phyloP scores from a whole-genome alignment of 2,329 filamentous ascomycete genomes.

The Pseudopyrenochaeta lycopersici region DNA sequence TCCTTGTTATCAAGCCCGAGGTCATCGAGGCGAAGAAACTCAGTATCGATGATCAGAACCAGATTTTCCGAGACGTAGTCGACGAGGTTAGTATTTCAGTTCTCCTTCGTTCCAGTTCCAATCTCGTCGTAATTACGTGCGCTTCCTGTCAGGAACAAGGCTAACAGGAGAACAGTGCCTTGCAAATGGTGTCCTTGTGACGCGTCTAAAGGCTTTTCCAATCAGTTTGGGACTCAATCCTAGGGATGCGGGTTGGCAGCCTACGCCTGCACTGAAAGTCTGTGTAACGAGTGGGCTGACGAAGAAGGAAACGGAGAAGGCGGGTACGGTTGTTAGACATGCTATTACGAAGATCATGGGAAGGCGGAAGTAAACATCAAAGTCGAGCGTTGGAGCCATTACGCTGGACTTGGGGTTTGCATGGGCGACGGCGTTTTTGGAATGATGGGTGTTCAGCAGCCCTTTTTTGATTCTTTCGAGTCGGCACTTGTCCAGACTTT shows the following conservation, averaged over 20 bases:
- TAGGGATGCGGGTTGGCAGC: slow-evolving; percentile 72
- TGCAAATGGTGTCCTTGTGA: slow-evolving; percentile 88
- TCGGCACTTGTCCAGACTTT: neutral
- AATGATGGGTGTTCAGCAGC: neutral
- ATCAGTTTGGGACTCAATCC: slow-evolving; percentile 65
- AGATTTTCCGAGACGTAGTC: slow-evolving; percentile 87
- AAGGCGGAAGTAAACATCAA: slow-evolving; percentile 51
- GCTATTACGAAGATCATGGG: slow-evolving; percentile 92
- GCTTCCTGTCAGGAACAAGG: neutral
- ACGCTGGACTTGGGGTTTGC: neutral
- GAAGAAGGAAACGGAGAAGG: slow-evolving; percentile 96
- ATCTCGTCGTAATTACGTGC: neutral
- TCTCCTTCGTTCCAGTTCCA: too few species aligned
- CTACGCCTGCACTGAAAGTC: slow-evolving; percentile 86
- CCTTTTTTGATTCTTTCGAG: neutral
- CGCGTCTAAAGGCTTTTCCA: slow-evolving; percentile 81
- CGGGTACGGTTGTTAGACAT: slow-evolving; percentile 85
- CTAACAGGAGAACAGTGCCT: slow-evolving; percentile 67
- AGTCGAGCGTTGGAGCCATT: neutral
- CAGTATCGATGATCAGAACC: slow-evolving; percentile 79
- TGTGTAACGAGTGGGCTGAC: slow-evolving; percentile 88
- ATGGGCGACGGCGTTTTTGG: slow-evolving; percentile 6
- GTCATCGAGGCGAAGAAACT: slow-evolving; percentile 76
- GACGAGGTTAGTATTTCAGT: slow-evolving; percentile 76
- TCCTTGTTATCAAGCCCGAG: slow-evolving; percentile 84